These are phyloP conservation scores for Murraya koenigii DNA, from an alignment of 345 rosid species.

Conservation along the genomic window DNA sequence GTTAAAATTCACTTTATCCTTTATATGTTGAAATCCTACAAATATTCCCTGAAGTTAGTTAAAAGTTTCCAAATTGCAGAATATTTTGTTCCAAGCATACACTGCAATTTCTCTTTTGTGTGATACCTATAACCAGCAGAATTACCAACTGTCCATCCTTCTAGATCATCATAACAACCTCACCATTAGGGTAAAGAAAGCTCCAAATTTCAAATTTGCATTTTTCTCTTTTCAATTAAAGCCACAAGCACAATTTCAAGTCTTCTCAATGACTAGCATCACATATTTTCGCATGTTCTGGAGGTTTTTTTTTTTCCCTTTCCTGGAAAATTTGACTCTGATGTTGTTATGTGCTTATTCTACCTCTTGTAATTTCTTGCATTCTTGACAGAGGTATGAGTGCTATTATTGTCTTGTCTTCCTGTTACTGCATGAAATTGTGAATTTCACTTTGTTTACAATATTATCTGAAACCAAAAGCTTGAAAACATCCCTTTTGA, in stretches of 20 bases:
- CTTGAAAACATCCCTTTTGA: neutral
- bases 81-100: neutral
- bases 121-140: neutral
- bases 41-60: neutral
- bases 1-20: neutral
- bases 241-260: neutral
- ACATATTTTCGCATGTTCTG: neutral
- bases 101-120: neutral
- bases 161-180: neutral
- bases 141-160: neutral
- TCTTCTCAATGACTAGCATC: neutral
- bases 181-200: neutral
- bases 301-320: neutral
- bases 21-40: neutral
- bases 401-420: neutral
- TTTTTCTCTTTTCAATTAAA: neutral
- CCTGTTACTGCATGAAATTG: neutral
- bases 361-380: neutral
- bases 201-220: neutral
- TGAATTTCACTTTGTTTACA: neutral
- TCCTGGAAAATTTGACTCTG: neutral
- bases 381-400: neutral
- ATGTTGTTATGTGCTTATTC: neutral
- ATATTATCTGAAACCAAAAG: neutral
- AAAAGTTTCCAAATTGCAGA: neutral